Base-by-base conservation (phyloP, 106 monocot species). In the Agapanthus africanus region DNA sequence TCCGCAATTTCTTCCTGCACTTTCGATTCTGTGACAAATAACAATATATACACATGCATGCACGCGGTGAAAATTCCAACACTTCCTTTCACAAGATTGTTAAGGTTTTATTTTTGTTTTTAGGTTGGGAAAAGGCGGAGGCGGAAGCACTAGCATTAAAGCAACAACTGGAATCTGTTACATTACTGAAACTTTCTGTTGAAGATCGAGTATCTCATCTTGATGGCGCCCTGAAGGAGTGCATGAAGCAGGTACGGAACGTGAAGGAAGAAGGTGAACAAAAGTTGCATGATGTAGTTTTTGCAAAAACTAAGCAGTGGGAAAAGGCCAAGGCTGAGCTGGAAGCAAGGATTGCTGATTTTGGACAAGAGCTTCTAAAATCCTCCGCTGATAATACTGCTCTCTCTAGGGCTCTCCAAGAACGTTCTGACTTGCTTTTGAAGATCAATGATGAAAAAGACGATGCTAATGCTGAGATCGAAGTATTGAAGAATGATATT, bases 41-140 rank as follows among this genome's bases (percentile, higher is more conserved):
- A n/a, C n/a, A n/a, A n/a, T n/a, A n/a, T n/a, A n/a, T n/a, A n/a
- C n/a, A n/a, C n/a, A n/a, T n/a, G n/a, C n/a, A n/a, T n/a, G n/a
- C n/a, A n/a, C n/a, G n/a, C n/a, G n/a, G 0, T 9, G 18, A n/a
- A 41, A 66, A 16, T 15, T 66, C 40, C 40, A 33, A 33, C 26
- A 41, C 37, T 14, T 66, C 21, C 26, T 47, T 23, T n/a, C 22
- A 37, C 39, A 37, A 22, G 19, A 23, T 39, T 38, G 38, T 37
- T 21, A 4, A 41, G 40, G 11, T 30, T 66, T 35, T 35, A 23
- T 56, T 22, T 15, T 64, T 51, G 65, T 56, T 31, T 74, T 14
- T 68, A 86, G 86, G 86, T 7, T 86, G 86, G 86, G 82, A 86
- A 59, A 82, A 86, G 71, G 82, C 86, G 59, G 86, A 86, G 73